Percentiles rank a stretch among this genome's conserved stretches.
Conservation (phyloP, 2,329 filamentous ascomycete genomes). For the Talaromyces marneffei region DNA sequence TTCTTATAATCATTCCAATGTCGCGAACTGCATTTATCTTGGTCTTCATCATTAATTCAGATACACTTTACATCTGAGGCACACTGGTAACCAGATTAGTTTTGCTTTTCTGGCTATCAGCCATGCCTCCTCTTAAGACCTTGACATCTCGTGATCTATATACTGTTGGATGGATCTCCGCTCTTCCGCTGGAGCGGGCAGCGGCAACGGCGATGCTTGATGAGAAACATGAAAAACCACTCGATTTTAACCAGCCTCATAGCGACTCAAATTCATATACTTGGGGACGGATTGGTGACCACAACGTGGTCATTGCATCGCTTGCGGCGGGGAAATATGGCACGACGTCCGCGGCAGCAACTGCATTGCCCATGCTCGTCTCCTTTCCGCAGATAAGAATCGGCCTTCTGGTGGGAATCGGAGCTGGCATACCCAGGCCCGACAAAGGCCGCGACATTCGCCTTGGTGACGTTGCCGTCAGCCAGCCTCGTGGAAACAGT, state of each 20-base stretch:
- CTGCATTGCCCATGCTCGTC: constrained; percentile 4
- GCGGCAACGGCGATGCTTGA: constrained; percentile 14
- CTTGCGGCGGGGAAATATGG: not conserved
- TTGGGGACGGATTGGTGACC: not conserved
- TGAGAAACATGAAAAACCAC: constrained; percentile 17
- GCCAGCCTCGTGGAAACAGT: constrained; percentile 14
- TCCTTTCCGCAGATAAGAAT: constrained; percentile 17
- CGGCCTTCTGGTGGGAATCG: constrained; percentile 23
- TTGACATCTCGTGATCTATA: not conserved
- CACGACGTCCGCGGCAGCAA: not conserved
- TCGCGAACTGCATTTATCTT: too few relatives aligned
- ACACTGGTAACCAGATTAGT: too few relatives aligned
- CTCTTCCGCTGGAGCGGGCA: not conserved
- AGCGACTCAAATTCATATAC: not conserved
- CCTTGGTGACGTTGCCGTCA: constrained; percentile 24
- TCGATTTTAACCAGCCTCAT: not conserved
- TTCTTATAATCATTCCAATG: too few relatives aligned
- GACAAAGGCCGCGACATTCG: constrained; percentile 21
- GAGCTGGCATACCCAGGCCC: constrained; percentile 19
- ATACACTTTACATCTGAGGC: too few relatives aligned
- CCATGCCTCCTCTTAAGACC: not conserved
- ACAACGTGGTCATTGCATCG: not conserved
- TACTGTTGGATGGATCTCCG: constrained; percentile 2
- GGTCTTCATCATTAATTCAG: too few relatives aligned
- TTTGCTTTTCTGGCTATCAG: too few relatives aligned